These are phyloP conservation scores for Vicia faba DNA, from an alignment of 306 rosid genomes.

Conservation along the genomic window DNA sequence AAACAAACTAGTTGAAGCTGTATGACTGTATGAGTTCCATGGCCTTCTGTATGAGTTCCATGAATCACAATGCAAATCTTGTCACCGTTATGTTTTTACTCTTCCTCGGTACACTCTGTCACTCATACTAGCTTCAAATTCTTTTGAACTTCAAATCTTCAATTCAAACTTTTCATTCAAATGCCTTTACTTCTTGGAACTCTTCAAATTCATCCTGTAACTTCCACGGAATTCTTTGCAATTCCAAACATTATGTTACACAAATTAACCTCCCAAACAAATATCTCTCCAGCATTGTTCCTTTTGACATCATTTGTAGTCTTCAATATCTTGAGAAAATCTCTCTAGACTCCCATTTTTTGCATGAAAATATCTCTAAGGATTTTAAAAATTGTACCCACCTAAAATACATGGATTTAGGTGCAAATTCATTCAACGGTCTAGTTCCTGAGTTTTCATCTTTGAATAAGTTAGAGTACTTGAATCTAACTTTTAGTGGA, in stretches of 20 bases:
- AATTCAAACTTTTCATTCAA: slow-evolving; percentile 55
- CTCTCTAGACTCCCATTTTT: slow-evolving; percentile 50
- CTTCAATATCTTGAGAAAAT: slow-evolving; percentile 56
- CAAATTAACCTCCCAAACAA: slow-evolving; percentile 57
- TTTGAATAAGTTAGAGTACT: too few species aligned
- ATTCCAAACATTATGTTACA: slow-evolving; percentile 52
- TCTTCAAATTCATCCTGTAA: slow-evolving; percentile 39
- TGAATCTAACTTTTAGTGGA: too few species aligned
- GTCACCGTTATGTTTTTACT: too few species aligned
- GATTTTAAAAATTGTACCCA: slow-evolving; percentile 57
- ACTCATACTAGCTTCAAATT: slow-evolving; percentile 23
- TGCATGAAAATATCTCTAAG: slow-evolving; percentile 51
- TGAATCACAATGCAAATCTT: too few species aligned
- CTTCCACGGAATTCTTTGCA: slow-evolving; percentile 62
- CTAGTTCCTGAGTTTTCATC: too few species aligned
- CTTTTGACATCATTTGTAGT: slow-evolving; percentile 62
- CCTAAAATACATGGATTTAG: too few species aligned
- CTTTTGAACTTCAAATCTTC: slow-evolving; percentile 54
- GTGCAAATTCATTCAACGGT: too few species aligned
- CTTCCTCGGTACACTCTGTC: too few species aligned
- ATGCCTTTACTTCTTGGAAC: too few species aligned
- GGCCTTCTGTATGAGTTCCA: too few species aligned
- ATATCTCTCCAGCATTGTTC: slow-evolving; percentile 56
- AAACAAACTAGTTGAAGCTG: too few species aligned
- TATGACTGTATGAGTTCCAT: too few species aligned